Conservation (phyloP, 345 rosid genomes). For the Fremontodendron californicum region DNA sequence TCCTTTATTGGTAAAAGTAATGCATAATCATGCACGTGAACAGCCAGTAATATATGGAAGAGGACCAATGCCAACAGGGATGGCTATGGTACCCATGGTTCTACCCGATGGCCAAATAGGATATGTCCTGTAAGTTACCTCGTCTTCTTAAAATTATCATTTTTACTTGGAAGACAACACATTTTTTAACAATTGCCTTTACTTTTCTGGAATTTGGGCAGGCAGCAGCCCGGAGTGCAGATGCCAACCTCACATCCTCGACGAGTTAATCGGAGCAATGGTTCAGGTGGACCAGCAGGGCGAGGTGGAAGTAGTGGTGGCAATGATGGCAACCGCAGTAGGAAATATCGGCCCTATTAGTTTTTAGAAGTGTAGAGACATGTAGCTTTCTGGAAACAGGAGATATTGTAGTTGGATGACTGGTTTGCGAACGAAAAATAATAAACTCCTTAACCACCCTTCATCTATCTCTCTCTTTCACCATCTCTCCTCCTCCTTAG, state of each 20-base stretch:
- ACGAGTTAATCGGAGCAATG: slow-evolving; percentile 67
- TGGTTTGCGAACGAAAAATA: slow-evolving; percentile 3
- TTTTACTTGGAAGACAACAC: background rate
- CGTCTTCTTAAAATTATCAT: background rate
- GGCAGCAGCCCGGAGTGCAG: slow-evolving; percentile 96
- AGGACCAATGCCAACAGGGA: slow-evolving; percentile 92
- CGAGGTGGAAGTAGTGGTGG: slow-evolving; percentile 56
- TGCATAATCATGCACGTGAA: slow-evolving; percentile 15
- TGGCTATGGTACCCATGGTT: slow-evolving; percentile 99
- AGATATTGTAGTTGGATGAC: slow-evolving; percentile 21
- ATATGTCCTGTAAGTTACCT: slow-evolving; percentile 81
- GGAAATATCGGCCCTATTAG: slow-evolving; percentile 87
- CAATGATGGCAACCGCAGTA: slow-evolving; percentile 61
- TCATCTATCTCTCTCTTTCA: background rate
- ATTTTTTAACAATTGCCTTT: background rate
- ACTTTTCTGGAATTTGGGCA: slow-evolving; percentile 34
- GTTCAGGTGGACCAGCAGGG: slow-evolving; percentile 56
- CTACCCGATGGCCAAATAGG: slow-evolving; percentile 96
- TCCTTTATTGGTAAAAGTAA: background rate
- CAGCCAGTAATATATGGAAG: slow-evolving; percentile 96
- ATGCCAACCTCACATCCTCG: slow-evolving; percentile 64
- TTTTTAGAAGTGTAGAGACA: slow-evolving; percentile 15
- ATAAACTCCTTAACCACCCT: slow-evolving; percentile 14
- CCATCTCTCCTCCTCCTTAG: no score
- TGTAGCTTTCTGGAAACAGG: slow-evolving; percentile 20